A percentile compares a stretch with the other conserved stretches of the same genome.
These are phyloP conservation scores for Syncephalastrum racemosum DNA, from an alignment of 371 early-diverging fungal genomes.

Conservation along the genomic window DNA sequence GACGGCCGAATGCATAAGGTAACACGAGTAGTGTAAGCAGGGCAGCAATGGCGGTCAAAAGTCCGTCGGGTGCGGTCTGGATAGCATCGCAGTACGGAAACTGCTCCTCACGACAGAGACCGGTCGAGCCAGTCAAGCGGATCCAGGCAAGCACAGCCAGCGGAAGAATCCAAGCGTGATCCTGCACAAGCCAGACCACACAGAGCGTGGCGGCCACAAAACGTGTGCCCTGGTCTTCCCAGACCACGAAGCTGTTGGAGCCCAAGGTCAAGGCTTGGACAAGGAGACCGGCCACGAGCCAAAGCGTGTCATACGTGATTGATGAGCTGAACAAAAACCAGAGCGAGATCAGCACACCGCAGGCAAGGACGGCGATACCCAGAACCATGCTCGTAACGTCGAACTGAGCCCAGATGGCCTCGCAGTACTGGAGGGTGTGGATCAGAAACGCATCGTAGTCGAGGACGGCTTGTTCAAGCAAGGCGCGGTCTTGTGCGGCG, in stretches of 20 bases:
- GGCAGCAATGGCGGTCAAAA: too few relatives aligned
- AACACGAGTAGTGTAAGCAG: too few relatives aligned
- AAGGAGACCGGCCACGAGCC: constrained; percentile 11
- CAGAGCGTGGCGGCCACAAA: constrained; percentile 39
- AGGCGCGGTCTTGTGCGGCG: background rate
- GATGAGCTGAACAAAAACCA: background rate
- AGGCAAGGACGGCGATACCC: constrained; percentile 53
- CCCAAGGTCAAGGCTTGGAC: constrained; percentile 67
- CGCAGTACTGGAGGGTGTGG: constrained; percentile 66
- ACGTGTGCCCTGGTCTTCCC: constrained; percentile 77
- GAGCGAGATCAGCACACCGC: constrained; percentile 8
- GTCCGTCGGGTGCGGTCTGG: constrained; percentile 13
- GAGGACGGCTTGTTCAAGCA: constrained; percentile 37
- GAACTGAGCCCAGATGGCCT: constrained; percentile 92
- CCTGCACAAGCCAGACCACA: constrained; percentile 22
- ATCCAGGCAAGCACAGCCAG: constrained; percentile 51
- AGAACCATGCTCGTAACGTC: constrained; percentile 67
- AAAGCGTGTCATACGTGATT: background rate
- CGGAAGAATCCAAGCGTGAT: constrained; percentile 13
- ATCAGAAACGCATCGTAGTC: constrained; percentile 67
- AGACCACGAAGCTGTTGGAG: constrained; percentile 88
- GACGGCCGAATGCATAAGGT: too few relatives aligned
- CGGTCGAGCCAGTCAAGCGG: constrained; percentile 60
- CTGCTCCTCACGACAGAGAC: constrained; percentile 90
- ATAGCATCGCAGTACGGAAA: constrained; percentile 62